These are phyloP conservation scores for Trichoderma endophyticum DNA, from an alignment of 2,329 filamentous ascomycete species.

Conservation along the genomic window DNA sequence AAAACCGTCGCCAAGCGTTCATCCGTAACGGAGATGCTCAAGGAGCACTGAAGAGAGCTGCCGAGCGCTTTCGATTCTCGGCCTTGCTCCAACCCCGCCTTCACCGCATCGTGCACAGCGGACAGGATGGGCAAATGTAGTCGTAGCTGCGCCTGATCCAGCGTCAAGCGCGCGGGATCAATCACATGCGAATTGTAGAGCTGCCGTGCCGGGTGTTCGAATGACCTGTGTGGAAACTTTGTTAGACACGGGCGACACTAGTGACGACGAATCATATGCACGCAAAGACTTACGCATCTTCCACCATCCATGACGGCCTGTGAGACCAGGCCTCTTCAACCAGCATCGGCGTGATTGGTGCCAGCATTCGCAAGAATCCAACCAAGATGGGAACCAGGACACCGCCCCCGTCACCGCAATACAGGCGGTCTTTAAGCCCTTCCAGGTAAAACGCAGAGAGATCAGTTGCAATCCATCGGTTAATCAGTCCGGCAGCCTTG, in stretches of 20 bases:
- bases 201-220: slow-evolving; percentile 44
- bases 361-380: slow-evolving; percentile 73
- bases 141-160: slow-evolving; percentile 40
- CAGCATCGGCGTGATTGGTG: slow-evolving; percentile 75
- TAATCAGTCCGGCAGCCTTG: slow-evolving; percentile 69
- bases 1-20: slow-evolving; percentile 35
- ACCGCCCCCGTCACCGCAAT: slow-evolving; percentile 71
- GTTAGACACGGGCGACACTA: slow-evolving; percentile 21
- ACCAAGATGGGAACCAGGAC: slow-evolving; percentile 64
- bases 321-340: slow-evolving; percentile 88
- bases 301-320: slow-evolving; percentile 62
- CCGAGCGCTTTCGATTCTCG: slow-evolving; percentile 70
- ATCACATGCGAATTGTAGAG: slow-evolving; percentile 46
- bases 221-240: slow-evolving; percentile 23
- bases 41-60: slow-evolving; percentile 74
- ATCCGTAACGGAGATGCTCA: slow-evolving; percentile 53
- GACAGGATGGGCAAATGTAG: slow-evolving; percentile 48
- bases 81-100: slow-evolving; percentile 70
- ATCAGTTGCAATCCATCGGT: slow-evolving; percentile 76
- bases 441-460: slow-evolving; percentile 95
- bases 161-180: slow-evolving; percentile 37
- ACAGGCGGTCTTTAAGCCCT: slow-evolving; percentile 84
- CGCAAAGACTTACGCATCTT: slow-evolving; percentile 39
- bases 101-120: slow-evolving; percentile 63
- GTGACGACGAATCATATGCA: background rate